Conservation (phyloP, 768 basidiomycete genomes). For the Gelatoporia subvermispora region DNA sequence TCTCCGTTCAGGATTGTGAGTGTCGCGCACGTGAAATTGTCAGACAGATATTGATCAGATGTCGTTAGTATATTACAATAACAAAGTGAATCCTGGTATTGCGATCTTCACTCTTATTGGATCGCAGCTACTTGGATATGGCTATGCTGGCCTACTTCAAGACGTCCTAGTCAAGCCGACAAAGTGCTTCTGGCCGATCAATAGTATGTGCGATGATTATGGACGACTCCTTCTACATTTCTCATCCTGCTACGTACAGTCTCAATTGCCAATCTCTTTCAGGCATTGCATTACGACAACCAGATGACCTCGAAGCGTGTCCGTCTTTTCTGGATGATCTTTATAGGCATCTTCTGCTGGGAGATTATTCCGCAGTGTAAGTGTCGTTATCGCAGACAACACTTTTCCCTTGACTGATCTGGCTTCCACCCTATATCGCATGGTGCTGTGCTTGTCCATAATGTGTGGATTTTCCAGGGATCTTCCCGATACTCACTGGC, state of each 20-base stretch:
- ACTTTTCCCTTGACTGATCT: conserved; percentile 37
- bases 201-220: conserved; percentile 14
- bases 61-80: conserved; percentile 33
- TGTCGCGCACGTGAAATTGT: background rate
- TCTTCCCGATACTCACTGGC: conserved; percentile 29
- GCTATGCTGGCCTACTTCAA: conserved; percentile 30
- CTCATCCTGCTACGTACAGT: conserved; percentile 6
- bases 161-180: conserved; percentile 51
- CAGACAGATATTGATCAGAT: background rate
- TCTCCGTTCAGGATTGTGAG: conserved; percentile 28
- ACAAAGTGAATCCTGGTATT: conserved; percentile 27
- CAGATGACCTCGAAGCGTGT: conserved; percentile 34
- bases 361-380: conserved; percentile 37
- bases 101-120: conserved; percentile 33
- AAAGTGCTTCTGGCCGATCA: conserved; percentile 26
- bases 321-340: conserved; percentile 36
- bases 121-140: conserved; percentile 31
- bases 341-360: conserved; percentile 28
- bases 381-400: conserved; percentile 12
- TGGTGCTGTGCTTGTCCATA: too few relatives aligned
- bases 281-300: conserved; percentile 33
- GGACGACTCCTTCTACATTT: background rate
- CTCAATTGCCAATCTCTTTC: conserved; percentile 25
- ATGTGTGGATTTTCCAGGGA: conserved; percentile 31
- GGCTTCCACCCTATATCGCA: conserved; percentile 30